Base-by-base conservation (phyloP, 2,329 filamentous ascomycete species). In the Pseudogymnoascus sp. region DNA sequence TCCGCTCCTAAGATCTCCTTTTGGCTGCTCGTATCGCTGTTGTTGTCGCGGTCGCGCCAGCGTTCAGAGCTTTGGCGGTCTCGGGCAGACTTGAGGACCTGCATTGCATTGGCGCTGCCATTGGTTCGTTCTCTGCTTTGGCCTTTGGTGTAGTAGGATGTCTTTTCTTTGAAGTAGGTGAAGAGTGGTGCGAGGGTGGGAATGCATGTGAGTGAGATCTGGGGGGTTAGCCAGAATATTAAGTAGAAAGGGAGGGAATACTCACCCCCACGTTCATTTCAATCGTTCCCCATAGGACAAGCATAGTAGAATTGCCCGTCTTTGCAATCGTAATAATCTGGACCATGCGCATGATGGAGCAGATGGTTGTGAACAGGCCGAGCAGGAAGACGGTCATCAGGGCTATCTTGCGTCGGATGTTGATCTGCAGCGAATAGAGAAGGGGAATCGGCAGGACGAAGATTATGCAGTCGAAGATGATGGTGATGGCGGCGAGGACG, bases 251-350 rank as follows among this genome's bases (percentile, higher is more conserved):
- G 25, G 15, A 50, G 28, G 1, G 20, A 15, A 14, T 20, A 65
- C 78, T 67, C 74, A 82, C 80, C 9, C 81, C 80, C 30, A 82
- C 76, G 64, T 83, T 82, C 69, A 83, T 80, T 67, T 83, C 81
- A 61, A 83, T 79, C 2, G 77, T 79, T 4, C 81, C 81, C 80
- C 80, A 83, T 0, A 83, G 70, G 0, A 83, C 74, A 9, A 83
- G 72, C 76, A 81, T 79, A 4, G 81, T 82, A 0, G 80, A 82
- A 65, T 82, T 80, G 7, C 80, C 79, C 37, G 82, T 78, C 2
- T 77, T 78, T 14, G 78, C 76, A 38, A 83, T 80, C 0, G 75
- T 71, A 63, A 77, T 69, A 62, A 83, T 82, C 64, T 82, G 78
- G 0, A 75, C 70, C 62, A 82, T 78, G 11, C 81, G 75, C 60